These are phyloP conservation scores for Mycena venus DNA, from an alignment of 768 basidiomycete species.

Conservation along the genomic window DNA sequence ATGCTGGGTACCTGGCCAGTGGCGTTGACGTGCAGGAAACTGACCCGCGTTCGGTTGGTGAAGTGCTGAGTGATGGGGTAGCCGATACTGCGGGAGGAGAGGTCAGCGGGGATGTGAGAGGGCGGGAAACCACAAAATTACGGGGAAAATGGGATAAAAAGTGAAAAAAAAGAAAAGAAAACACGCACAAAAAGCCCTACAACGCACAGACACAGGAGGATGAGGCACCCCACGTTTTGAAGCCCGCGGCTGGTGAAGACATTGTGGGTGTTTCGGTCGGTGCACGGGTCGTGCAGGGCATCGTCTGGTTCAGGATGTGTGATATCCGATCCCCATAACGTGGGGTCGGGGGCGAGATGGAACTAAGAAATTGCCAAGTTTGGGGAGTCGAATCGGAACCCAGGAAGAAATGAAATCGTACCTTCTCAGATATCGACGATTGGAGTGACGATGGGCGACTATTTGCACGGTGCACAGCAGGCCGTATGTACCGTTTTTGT, in stretches of 20 bases:
- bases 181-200: conserved; percentile 53
- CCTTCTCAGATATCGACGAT: conserved; percentile 8
- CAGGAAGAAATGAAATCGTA: not conserved
- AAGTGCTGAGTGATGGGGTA: too few relatives aligned
- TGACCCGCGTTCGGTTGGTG: too few relatives aligned
- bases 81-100: too few relatives aligned
- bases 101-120: too few relatives aligned
- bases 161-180: conserved; percentile 61
- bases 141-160: not conserved
- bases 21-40: too few relatives aligned
- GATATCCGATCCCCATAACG: conserved; percentile 54
- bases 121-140: too few relatives aligned
- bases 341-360: conserved; percentile 62
- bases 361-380: conserved; percentile 45
- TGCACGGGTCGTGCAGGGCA: conserved; percentile 71
- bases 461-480: not conserved
- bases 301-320: conserved; percentile 62
- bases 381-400: not conserved
- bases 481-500: too few relatives aligned
- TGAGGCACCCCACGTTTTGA: conserved; percentile 65
- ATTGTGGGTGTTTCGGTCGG: conserved; percentile 56
- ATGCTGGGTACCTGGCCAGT: too few relatives aligned
- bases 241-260: conserved; percentile 69
- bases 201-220: conserved; percentile 46
- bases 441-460: conserved; percentile 1